Evolutionary conservation across 352 stramenopile species (phyloP), one percentile per base, ranked within the genome.

Genomic region (Phytophthora agathidicida): DNA sequence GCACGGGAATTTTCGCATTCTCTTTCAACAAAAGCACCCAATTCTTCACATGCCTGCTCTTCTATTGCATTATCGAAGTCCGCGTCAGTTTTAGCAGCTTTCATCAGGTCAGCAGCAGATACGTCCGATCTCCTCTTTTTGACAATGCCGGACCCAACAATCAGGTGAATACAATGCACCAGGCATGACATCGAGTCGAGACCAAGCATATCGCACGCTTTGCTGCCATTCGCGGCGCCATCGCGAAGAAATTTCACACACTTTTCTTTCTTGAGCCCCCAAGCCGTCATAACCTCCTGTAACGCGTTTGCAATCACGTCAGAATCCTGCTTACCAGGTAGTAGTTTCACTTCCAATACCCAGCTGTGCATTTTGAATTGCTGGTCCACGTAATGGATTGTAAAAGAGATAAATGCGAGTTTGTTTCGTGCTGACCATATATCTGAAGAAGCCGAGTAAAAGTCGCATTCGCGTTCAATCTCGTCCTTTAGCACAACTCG

Each of bases 181-280:
- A 58, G 17, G 20, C 49, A 42, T 14, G 49, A 49, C 26, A 58
- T 49, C 9, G 39, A 36, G 24, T 26, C 9, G 1, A 49, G 13
- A 2, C n/a, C 3, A 26, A 58, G 38, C 6, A 47, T 16, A 3
- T 41, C 13, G 26, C 49, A 58, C 2, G 28, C 49, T 5, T 28
- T 33, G 1, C n/a, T 11, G 5, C 17, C 38, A 17, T 48, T 48
- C 3, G 26, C 33, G 19, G 37, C 49, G 9, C 49, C 49, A 17
- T 58, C 49, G 13, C 37, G 36, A 27, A 58, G 27, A 42, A 48
- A 49, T 7, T 48, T 47, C 3, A 33, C 39, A 23, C 39, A 47
- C 23, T 47, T 47, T 5, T 35, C 39, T 3, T 14, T 33, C 16
- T 16, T 1, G 5, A 58, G 49, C 8, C 19, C 36, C 49, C 49